Evolutionary conservation across 805 yeast species (phyloP).

Genomic region (Saturnispora sekii): DNA sequence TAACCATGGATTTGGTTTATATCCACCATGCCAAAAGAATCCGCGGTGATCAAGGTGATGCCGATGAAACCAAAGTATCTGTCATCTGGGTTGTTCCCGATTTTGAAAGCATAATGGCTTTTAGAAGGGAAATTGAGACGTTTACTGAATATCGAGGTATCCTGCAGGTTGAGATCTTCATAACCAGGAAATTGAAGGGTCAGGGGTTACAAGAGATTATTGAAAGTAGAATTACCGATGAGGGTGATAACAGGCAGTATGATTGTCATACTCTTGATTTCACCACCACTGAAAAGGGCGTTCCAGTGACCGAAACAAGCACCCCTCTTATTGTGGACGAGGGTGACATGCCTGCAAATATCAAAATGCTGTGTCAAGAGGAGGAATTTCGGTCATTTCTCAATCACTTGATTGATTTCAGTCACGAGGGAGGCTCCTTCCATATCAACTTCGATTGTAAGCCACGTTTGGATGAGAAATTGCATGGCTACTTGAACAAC

Average conservation of each 20-base stretch:
- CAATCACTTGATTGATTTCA: constrained; percentile 4
- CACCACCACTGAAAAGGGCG: too few species aligned
- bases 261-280: too few species aligned
- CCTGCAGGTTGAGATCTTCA: constrained; percentile 22
- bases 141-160: constrained; percentile 19
- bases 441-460: constrained; percentile 18
- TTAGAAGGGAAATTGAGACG: constrained; percentile 22
- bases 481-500: constrained; percentile 14
- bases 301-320: not conserved
- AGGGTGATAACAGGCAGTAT: too few species aligned
- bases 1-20: constrained; percentile 32
- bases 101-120: constrained; percentile 24
- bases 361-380: not conserved
- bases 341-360: too few species aligned
- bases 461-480: constrained; percentile 19
- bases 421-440: constrained; percentile 13
- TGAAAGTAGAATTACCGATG: not conserved
- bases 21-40: constrained; percentile 23
- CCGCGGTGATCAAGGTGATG: constrained; percentile 14
- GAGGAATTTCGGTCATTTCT: not conserved
- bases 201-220: constrained; percentile 11
- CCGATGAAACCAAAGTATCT: constrained; percentile 13
- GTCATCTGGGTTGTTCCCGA: constrained; percentile 25
- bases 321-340: not conserved
- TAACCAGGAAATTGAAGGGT: constrained; percentile 20